Percentiles rank a stretch among this genome's conserved stretches.
Evolutionary conservation across 495 filamentous ascomycete genomes (phyloP).

Genomic region (Pyrenopolyporus hunteri): DNA sequence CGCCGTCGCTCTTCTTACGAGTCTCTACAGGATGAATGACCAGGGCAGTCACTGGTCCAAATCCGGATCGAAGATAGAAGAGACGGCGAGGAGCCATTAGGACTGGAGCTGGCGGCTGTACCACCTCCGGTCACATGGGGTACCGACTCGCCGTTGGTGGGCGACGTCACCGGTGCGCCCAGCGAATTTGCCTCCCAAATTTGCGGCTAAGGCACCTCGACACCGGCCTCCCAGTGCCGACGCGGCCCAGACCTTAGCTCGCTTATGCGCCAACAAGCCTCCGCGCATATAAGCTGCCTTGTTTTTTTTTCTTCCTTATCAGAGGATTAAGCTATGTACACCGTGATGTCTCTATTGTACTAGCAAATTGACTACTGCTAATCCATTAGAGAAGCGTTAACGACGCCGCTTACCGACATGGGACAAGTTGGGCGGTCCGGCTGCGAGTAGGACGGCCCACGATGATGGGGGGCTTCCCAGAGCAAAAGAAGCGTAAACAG

Average conservation of each 20-base stretch:
- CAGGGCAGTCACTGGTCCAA: slow-evolving; percentile 4
- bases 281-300: slow-evolving; percentile 8
- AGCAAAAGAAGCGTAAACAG: not conserved
- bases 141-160: slow-evolving; percentile 6
- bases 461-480: not conserved
- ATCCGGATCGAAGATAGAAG: slow-evolving; percentile 9
- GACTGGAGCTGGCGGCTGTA: slow-evolving; percentile 10
- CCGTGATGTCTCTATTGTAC: slow-evolving; percentile 2
- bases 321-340: slow-evolving; percentile 8
- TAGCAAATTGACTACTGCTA: slow-evolving; percentile 11
- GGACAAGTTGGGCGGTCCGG: not conserved
- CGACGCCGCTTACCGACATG: slow-evolving; percentile 13
- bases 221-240: slow-evolving; percentile 6
- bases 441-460: not conserved
- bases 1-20: slow-evolving; percentile 8
- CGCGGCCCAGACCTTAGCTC: slow-evolving; percentile 15
- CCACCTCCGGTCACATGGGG: slow-evolving; percentile 14
- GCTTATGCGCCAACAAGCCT: slow-evolving; percentile 9
- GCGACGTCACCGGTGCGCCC: slow-evolving; percentile 24
- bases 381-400: slow-evolving; percentile 1
- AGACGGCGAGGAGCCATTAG: slow-evolving; percentile 12
- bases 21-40: slow-evolving; percentile 8
- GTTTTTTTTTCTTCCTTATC: too few relatives aligned
- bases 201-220: slow-evolving; percentile 12
- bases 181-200: slow-evolving; percentile 10